Evolutionary conservation across 1,139 yeast genomes (phyloP), one percentile per base, ranked within the genome.

Genomic region (Geotrichum reessii): DNA sequence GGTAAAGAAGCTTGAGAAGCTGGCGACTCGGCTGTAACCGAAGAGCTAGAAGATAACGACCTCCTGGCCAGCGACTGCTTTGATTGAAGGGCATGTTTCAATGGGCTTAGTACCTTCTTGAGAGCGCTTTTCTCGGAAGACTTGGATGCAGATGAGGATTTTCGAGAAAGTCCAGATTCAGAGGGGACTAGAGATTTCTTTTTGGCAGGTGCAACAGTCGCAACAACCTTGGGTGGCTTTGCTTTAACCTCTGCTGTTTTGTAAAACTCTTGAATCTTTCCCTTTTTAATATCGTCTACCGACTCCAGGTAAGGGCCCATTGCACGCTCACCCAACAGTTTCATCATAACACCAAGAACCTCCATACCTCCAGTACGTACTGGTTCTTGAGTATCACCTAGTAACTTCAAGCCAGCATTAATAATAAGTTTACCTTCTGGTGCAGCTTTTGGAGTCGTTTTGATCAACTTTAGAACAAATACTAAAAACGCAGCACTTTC

Each of bases 381-480:
- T 0, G 95, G 90, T 60, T 90, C 96, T 69, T 87, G 90, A 0
- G 96, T 85, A 64, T 93, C 99, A 56, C 82, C 78, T 47, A 91
- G 80, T 19, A 89, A 75, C 67, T 86, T 87, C 7, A 80, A 78
- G 1, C 83, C 81, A 1, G 74, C 71, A 1, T 76, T 81, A 77
- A 84, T 81, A 14, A 87, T 83, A 9, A 70, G 68, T 62, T 84
- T 87, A 51, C 84, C 71, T 62, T 87, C 90, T 1, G 74, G 65
- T 12, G 21, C 56, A 4, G 76, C 69, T 7, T 75, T 73, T 1
- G 95, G 95, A 0, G 81, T 71, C 0, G 66, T 64, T 12, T 71
- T 71, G 0, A 89, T 79, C 17, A 77, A 74, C 25, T 79, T 76
- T 63, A 93, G 75, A 66, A 95, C 83, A 65, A 89, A 78, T 49